phyloP scores from a whole-genome alignment of 1,284 basidiomycete species.

The Microstroma glucosiphilum region DNA sequence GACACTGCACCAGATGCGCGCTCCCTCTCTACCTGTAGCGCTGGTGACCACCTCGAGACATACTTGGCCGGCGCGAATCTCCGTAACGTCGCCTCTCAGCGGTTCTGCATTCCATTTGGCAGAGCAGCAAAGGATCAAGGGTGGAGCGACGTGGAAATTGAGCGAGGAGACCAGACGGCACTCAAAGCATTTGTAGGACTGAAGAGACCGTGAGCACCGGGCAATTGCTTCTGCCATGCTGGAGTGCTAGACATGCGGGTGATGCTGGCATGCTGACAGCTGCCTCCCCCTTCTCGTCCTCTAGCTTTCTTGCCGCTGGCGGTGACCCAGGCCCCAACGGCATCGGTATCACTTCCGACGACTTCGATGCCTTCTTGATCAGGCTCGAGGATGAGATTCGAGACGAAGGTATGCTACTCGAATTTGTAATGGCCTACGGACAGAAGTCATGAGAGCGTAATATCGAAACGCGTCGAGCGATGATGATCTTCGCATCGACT shows the following conservation, averaged over 20 bases:
- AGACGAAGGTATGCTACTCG: not conserved
- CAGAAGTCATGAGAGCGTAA: not conserved
- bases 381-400: not conserved
- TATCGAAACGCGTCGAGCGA: not conserved
- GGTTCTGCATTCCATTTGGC: not conserved
- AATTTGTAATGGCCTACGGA: constrained; percentile 2
- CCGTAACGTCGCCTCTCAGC: not conserved
- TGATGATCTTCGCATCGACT: not conserved
- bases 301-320: not conserved
- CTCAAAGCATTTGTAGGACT: not conserved
- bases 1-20: not conserved
- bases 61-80: not conserved
- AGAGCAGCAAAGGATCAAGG: not conserved
- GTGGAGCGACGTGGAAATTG: not conserved
- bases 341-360: not conserved
- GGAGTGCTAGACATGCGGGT: no score
- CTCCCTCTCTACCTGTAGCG: not conserved
- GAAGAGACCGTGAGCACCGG: not conserved
- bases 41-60: not conserved
- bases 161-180: not conserved
- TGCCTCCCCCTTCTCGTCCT: no score
- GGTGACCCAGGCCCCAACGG: not conserved
- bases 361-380: not conserved
- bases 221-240: no score
- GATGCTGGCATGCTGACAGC: no score